phyloP scores from a whole-genome alignment of 2,329 filamentous ascomycete species.

The Emergomyces pasteurianus region DNA sequence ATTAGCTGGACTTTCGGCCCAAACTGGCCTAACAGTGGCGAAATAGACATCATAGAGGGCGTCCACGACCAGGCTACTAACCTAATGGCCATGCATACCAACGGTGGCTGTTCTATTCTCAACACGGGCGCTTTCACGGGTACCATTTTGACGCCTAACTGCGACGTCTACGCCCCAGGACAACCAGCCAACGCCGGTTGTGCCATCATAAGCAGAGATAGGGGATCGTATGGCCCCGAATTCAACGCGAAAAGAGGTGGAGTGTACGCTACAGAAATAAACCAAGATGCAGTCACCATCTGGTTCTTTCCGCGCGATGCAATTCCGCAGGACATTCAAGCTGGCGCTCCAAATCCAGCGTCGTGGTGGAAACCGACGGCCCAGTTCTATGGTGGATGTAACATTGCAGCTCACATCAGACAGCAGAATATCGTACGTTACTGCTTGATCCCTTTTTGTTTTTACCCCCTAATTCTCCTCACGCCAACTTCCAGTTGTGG shows the following conservation, averaged over 20 bases:
- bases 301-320: constrained; percentile 33
- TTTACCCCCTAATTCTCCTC: background rate
- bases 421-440: constrained; percentile 47
- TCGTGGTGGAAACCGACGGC: constrained; percentile 38
- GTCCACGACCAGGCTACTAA: constrained; percentile 47
- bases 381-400: constrained; percentile 52
- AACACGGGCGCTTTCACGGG: constrained; percentile 11
- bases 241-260: constrained; percentile 57
- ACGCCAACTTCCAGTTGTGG: background rate
- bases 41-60: constrained; percentile 63
- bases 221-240: constrained; percentile 44
- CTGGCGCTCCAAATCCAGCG: constrained; percentile 30
- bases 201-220: constrained; percentile 31
- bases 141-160: background rate
- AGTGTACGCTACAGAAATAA: constrained; percentile 51
- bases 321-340: constrained; percentile 32
- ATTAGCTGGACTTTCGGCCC: constrained; percentile 38
- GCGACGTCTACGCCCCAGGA: background rate
- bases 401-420: constrained; percentile 54
- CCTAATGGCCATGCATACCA: constrained; percentile 52
- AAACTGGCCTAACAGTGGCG: constrained; percentile 51
- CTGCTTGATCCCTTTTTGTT: background rate
- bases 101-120: constrained; percentile 11
- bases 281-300: constrained; percentile 31
- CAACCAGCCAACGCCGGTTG: background rate